These are phyloP conservation scores for Amoebophrya sp. DNA, from an alignment of 169 alveolate genomes.

Conservation along the genomic window DNA sequence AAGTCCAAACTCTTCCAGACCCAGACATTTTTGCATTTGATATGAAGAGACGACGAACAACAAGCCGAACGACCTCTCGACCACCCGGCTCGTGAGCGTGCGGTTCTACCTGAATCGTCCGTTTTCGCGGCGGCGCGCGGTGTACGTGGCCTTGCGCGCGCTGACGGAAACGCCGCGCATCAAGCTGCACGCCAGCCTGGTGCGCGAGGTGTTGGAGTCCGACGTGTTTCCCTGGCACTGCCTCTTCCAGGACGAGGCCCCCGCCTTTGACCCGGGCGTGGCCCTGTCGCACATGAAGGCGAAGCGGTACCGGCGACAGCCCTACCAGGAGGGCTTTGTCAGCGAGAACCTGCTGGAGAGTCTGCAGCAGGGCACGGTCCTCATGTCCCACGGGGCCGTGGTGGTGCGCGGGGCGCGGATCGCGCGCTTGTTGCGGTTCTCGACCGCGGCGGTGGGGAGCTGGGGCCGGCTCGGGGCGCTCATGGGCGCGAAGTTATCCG, in stretches of 20 bases:
- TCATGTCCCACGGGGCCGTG: neutral
- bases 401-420: neutral
- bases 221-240: conserved; percentile 21
- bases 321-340: neutral
- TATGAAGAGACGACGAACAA: too few species aligned
- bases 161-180: neutral
- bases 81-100: neutral
- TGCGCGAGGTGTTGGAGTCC: neutral
- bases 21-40: too few species aligned
- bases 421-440: neutral
- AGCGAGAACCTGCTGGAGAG: neutral
- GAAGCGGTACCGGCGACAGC: neutral
- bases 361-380: neutral
- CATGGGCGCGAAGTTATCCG: neutral
- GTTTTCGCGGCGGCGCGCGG: neutral
- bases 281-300: conserved; percentile 10
- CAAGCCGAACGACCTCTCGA: too few species aligned
- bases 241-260: neutral
- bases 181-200: neutral
- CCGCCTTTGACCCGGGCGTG: neutral
- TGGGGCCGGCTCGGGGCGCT: neutral
- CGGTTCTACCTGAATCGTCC: neutral
- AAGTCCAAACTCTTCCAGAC: too few species aligned
- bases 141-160: neutral
- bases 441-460: neutral